Percentiles rank a stretch among this genome's conserved stretches.
Conservation (phyloP, 2,329 filamentous ascomycete genomes). For the Colletotrichum theobromicola region DNA sequence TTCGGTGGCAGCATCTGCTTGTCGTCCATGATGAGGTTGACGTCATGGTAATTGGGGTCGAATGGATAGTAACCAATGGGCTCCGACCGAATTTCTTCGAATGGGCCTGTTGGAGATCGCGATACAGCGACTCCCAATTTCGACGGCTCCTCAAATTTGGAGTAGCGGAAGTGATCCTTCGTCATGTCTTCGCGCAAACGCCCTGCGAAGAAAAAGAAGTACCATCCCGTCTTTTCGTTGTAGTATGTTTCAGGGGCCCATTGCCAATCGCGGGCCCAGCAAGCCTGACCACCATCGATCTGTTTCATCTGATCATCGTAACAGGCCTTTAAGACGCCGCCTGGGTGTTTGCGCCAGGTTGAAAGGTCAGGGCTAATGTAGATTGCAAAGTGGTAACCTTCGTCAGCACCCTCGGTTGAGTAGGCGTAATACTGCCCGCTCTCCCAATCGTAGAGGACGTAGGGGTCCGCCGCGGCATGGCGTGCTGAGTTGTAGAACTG, state of each 20-base stretch:
- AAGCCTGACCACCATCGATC: constrained; percentile 35
- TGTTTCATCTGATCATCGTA: constrained; percentile 32
- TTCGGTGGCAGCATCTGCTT: constrained; percentile 37
- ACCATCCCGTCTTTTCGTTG: constrained; percentile 40
- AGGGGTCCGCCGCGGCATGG: constrained; percentile 36
- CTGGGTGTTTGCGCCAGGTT: constrained; percentile 37
- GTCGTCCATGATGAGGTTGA: constrained; percentile 42
- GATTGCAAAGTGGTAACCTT: constrained; percentile 35
- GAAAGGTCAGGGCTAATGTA: constrained; percentile 40
- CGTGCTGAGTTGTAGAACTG: constrained; percentile 38
- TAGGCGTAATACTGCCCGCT: constrained; percentile 38
- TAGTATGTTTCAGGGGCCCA: constrained; percentile 41
- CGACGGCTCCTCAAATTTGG: constrained; percentile 38
- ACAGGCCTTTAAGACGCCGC: constrained; percentile 36
- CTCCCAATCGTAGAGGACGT: constrained; percentile 34
- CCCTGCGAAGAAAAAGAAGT: constrained; percentile 41
- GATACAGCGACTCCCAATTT: constrained; percentile 40
- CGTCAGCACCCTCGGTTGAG: constrained; percentile 39
- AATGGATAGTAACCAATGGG: constrained; percentile 40
- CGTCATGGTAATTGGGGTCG: constrained; percentile 38
- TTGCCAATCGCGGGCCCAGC: constrained; percentile 40
- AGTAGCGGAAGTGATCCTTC: constrained; percentile 37
- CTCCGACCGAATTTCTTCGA: constrained; percentile 33
- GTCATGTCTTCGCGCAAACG: constrained; percentile 35
- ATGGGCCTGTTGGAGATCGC: constrained; percentile 36